These are phyloP conservation scores for Astrothelium subdiscretum DNA, from an alignment of 495 filamentous ascomycete genomes.

Conservation along the genomic window DNA sequence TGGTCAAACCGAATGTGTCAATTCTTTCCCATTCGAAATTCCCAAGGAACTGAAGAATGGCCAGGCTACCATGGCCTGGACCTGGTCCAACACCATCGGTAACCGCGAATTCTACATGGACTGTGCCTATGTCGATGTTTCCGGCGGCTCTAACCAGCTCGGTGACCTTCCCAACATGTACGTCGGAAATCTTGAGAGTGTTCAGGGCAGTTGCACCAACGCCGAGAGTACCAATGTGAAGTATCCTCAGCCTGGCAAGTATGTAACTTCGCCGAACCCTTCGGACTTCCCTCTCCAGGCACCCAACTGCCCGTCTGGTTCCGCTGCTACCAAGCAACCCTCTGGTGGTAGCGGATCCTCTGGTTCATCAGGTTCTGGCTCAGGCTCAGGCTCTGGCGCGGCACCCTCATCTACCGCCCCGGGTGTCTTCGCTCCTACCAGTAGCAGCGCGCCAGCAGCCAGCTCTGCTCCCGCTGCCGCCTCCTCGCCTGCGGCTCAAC, in stretches of 20 bases:
- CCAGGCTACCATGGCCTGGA: conserved; percentile 63
- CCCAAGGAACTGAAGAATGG: conserved; percentile 46
- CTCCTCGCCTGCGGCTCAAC: conserved; percentile 1
- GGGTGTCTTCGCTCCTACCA: conserved; percentile 2
- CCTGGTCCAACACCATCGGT: conserved; percentile 84
- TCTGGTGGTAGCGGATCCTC: conserved; percentile 1
- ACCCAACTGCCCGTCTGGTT: neutral
- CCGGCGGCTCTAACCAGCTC: conserved; percentile 32
- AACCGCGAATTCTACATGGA: conserved; percentile 93
- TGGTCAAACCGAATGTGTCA: conserved; percentile 6
- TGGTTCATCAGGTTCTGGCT: conserved; percentile 4
- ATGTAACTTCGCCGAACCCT: conserved; percentile 28
- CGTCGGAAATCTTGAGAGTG: conserved; percentile 54
- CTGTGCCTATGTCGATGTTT: conserved; percentile 64
- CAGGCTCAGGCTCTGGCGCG: conserved; percentile 1
- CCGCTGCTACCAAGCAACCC: conserved; percentile 6
- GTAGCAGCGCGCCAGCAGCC: neutral
- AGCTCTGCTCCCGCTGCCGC: neutral
- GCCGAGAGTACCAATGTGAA: conserved; percentile 31
- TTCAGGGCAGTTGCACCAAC: conserved; percentile 37
- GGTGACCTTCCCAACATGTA: conserved; percentile 62
- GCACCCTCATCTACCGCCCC: conserved; percentile 4
- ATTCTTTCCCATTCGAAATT: conserved; percentile 44
- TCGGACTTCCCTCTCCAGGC: neutral
- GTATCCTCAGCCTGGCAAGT: conserved; percentile 47